These are phyloP conservation scores for Auricularia sp. DNA, from an alignment of 768 basidiomycete genomes.

Conservation along the genomic window DNA sequence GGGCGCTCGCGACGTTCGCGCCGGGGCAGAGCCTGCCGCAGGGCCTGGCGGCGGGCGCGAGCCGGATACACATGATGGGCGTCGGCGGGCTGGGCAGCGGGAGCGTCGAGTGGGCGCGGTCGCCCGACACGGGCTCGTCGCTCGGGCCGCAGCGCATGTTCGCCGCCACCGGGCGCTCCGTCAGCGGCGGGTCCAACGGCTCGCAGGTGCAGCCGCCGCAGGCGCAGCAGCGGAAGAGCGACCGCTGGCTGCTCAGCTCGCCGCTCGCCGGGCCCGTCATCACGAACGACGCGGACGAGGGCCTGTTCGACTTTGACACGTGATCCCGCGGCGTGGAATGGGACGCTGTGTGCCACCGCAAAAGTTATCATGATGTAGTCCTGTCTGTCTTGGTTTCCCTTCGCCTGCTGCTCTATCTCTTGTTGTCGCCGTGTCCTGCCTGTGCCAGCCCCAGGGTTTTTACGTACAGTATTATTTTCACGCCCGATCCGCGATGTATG, in stretches of 20 bases:
- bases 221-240: conserved; percentile 1
- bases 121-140: conserved; percentile 21
- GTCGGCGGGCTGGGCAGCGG: conserved; percentile 17
- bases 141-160: not conserved
- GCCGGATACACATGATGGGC: conserved; percentile 70
- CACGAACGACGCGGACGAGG: conserved; percentile 53
- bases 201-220: not conserved
- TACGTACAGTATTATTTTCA: too few species aligned
- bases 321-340: too few species aligned
- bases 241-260: conserved; percentile 33
- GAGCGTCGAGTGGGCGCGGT: conserved; percentile 6
- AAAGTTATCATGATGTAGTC: too few species aligned
- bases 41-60: conserved; percentile 84
- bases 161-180: conserved; percentile 3
- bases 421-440: too few species aligned
- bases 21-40: conserved; percentile 88
- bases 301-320: conserved; percentile 57
- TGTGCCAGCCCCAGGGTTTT: too few species aligned
- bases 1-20: conserved; percentile 78
- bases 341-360: too few species aligned
- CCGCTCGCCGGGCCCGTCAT: conserved; percentile 52
- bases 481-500: too few species aligned
- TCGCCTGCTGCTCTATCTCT: too few species aligned
- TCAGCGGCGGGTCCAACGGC: not conserved
- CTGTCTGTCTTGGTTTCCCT: too few species aligned